Conservation (phyloP, 1,284 basidiomycete species). For the Pterula multifida region DNA sequence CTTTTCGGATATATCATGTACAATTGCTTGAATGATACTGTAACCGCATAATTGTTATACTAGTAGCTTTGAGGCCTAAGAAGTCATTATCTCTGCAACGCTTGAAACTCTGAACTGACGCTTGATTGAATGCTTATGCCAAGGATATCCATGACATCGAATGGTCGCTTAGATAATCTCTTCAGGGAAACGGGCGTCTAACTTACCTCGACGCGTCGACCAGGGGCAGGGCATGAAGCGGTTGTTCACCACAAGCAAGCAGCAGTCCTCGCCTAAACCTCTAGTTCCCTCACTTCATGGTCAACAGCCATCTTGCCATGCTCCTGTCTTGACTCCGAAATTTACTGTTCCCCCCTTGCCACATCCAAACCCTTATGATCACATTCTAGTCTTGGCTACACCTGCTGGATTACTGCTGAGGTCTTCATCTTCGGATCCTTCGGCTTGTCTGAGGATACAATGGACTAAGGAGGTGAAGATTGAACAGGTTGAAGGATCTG, state of each 20-base stretch:
- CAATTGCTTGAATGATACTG: too few relatives aligned
- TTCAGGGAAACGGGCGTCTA: background rate
- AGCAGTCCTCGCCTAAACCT: slow-evolving; percentile 4
- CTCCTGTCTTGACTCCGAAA: slow-evolving; percentile 41
- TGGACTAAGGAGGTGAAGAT: slow-evolving; percentile 52
- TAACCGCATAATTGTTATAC: too few relatives aligned
- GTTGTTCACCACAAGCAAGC: slow-evolving; percentile 8
- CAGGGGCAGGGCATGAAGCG: slow-evolving; percentile 15
- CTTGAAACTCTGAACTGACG: too few relatives aligned
- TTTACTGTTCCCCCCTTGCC: slow-evolving; percentile 52
- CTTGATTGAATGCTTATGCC: too few relatives aligned
- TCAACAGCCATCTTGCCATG: slow-evolving; percentile 8
- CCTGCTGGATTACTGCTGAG: slow-evolving; percentile 35
- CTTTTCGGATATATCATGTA: too few relatives aligned
- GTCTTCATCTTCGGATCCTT: slow-evolving; percentile 15
- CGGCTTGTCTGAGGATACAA: slow-evolving; percentile 37
- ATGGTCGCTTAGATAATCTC: background rate
- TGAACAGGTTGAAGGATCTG: slow-evolving; percentile 33
- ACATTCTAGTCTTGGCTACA: slow-evolving; percentile 46
- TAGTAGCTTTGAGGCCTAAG: too few relatives aligned
- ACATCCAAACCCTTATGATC: slow-evolving; percentile 60
- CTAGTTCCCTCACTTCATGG: background rate
- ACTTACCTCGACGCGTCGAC: background rate
- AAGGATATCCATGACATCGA: background rate
- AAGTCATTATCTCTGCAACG: too few relatives aligned